Base-by-base conservation (phyloP, 495 filamentous ascomycete genomes). In the Amorphotheca resinae region DNA sequence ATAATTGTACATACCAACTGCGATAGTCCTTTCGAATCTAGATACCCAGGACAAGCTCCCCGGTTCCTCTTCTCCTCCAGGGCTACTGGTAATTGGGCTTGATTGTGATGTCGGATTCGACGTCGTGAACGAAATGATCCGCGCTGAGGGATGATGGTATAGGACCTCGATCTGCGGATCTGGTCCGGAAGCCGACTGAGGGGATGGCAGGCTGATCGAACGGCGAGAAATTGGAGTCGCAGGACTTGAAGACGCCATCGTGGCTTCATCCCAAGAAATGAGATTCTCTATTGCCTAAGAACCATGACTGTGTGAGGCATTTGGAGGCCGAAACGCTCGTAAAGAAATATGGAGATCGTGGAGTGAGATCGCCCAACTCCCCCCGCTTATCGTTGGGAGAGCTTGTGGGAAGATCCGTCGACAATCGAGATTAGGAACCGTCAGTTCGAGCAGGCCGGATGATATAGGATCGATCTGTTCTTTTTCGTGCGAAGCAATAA, bases 21-120 rank as follows among this genome's bases (percentile, higher is more conserved):
- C 86, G 39, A 91, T 73, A 0, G 84, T 93, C 53, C 82, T 74
- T 58, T 95, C 87, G 2, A 83, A 74, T 15, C 73, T 67, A 4
- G 81, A 83, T 33, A 72, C 69, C 80, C 84, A 89, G 14, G 84
- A 70, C 26, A 91, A 63, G 1, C 79, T 79, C 46, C 73, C 76
- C 3, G 66, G 61, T 33, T 64, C 61, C 1, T 65, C 51, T 18
- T 56, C 58, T 4, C 22, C 42, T 1, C 49, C 48, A 15, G 56
- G 55, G 36, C 49, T 51, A 21, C 44, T 41, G 28, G 22, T 42
- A 32, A 37, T 49, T 7, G 31, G 57, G 57, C 60, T 46, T 63
- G 55, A 44, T 52, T 60, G 40, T 60, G 40, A 62, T 60, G 22
- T 64, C 66, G 48, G 64, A 65, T 51, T 66, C 67, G 28, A 66